Evolutionary conservation across 805 yeast species (phyloP).

Genomic region (Saccharomycopsis lassenensis): DNA sequence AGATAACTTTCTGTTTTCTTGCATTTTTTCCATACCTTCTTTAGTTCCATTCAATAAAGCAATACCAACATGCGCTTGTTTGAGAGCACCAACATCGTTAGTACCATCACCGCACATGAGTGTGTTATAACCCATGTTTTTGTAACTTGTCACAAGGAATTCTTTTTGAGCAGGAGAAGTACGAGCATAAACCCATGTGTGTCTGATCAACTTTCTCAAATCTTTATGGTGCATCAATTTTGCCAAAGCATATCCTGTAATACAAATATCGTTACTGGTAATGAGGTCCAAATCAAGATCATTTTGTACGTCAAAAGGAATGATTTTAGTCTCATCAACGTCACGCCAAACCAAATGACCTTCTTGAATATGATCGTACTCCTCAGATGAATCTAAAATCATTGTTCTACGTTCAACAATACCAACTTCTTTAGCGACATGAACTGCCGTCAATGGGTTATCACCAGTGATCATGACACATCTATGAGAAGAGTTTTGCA

Average conservation of each 20-base stretch:
- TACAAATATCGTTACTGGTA: conserved; percentile 69
- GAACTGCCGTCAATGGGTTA: conserved; percentile 95
- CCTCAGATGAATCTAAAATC: conserved; percentile 78
- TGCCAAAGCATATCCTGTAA: conserved; percentile 83
- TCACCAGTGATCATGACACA: conserved; percentile 98
- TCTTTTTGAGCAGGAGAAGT: conserved; percentile 96
- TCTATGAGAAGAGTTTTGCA: conserved; percentile 91
- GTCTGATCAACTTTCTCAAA: conserved; percentile 61
- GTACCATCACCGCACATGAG: conserved; percentile 99
- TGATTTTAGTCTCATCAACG: conserved; percentile 61
- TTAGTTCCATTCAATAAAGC: conserved; percentile 97
- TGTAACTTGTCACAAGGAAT: conserved; percentile 71
- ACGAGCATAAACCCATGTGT: conserved; percentile 96
- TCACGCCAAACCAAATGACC: conserved; percentile 78
- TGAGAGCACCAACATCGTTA: conserved; percentile 98
- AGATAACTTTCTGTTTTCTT: conserved; percentile 65
- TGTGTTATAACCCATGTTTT: conserved; percentile 82
- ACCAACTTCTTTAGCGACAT: conserved; percentile 88
- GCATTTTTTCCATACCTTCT: conserved; percentile 81
- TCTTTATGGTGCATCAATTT: conserved; percentile 58
- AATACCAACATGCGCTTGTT: conserved; percentile 96
- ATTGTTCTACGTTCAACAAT: conserved; percentile 77
- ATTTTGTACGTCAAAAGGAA: conserved; percentile 54
- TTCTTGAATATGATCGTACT: conserved; percentile 34
- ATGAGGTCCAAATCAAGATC: conserved; percentile 46